Base-by-base conservation (phyloP, 1,284 basidiomycete genomes). In the Taiwanofungus camphoratus region DNA sequence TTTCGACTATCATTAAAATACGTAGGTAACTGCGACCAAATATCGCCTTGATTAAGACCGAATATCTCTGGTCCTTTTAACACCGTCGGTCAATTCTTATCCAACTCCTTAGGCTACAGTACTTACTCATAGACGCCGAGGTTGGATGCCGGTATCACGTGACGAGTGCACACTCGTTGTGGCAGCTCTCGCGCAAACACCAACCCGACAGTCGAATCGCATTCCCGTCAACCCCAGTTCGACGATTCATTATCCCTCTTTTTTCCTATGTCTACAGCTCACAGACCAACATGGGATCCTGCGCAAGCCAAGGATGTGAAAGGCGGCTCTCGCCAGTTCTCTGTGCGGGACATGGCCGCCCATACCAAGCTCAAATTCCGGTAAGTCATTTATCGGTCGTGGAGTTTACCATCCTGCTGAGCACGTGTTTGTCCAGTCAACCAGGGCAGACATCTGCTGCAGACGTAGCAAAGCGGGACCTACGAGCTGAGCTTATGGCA, bases 291-390 rank as follows among this genome's bases (percentile, higher is more conserved):
- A 80, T 90, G 87, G 87, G 87, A 90, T 52, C 87, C 87, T 2
- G 87, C 87, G 0, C 87, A 90, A 60, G 87, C 85, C n/a, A 79
- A 77, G 55, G 85, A 88, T 61, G 80, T 85, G 53, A 92, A 91
- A 62, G 86, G 85, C 9, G 90, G 88, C 44, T 92, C 91, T 36
- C 80, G 88, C 50, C 89, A 92, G 61, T 88, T 85, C 66, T 92
- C 90, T 12, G 86, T 88, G 58, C 79, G 87, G 46, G 90, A 94
- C 61, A 87, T 95, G 74, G 89, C 93, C 3, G 75, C 89, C 3
- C 89, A 96, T 63, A 97, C 92, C 1, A 94, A 94, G 66, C 83
- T 97, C 51, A 97, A 97, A 71, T 97, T 96, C 68, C 81, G 93
- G 80, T 88, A 51, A 40, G 52, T 50, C 26, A 18, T n/a, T n/a